These are phyloP conservation scores for Picea glauca DNA, from an alignment of 75 land plant species.

Conservation along the genomic window DNA sequence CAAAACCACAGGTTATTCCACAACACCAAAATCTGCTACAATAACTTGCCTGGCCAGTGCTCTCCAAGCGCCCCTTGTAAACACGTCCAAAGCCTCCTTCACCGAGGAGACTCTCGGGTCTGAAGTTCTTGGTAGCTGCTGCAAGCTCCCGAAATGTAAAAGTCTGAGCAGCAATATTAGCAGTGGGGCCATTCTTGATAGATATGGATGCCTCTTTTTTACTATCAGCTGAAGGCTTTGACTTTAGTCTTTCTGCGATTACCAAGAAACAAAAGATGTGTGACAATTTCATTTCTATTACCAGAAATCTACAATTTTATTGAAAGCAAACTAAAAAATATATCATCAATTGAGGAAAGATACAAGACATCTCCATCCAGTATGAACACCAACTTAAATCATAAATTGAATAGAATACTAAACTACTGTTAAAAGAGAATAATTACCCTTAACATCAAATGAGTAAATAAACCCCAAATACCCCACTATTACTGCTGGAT, in stretches of 20 bases:
- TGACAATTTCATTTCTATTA: background rate
- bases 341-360: background rate
- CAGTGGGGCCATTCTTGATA: slow-evolving; percentile 40
- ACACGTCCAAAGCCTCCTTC: slow-evolving; percentile 86
- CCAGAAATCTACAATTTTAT: background rate
- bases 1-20: background rate
- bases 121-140: slow-evolving; percentile 56
- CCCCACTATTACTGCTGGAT: no score
- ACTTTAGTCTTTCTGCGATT: slow-evolving; percentile 37
- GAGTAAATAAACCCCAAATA: background rate
- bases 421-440: background rate
- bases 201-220: slow-evolving; percentile 50
- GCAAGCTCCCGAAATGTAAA: slow-evolving; percentile 73
- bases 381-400: background rate
- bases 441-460: background rate
- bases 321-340: background rate
- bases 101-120: slow-evolving; percentile 60
- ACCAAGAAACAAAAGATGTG: background rate
- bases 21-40: background rate
- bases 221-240: slow-evolving; percentile 36
- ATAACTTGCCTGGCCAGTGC: slow-evolving; percentile 42
- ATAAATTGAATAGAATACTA: background rate
- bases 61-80: slow-evolving; percentile 61
- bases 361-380: background rate
- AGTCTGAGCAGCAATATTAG: slow-evolving; percentile 80